Evolutionary conservation across 257 asterid species (phyloP).

Genomic region (Pogostemon cablin): DNA sequence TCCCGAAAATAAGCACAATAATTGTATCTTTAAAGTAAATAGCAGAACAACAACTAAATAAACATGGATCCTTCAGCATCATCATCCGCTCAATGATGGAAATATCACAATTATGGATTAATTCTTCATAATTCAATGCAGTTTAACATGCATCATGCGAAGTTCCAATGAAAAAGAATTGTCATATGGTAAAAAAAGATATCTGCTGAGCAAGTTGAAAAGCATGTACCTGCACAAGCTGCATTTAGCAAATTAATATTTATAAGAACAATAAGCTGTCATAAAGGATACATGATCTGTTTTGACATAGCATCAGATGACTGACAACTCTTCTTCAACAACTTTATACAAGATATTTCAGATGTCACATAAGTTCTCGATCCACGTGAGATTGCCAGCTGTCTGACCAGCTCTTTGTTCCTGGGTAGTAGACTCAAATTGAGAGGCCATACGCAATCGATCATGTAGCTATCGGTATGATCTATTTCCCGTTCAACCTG

Average conservation of each 20-base stretch:
- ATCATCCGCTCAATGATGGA: conserved; percentile 21
- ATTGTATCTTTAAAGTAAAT: conserved; percentile 6
- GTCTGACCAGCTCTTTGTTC: conserved; percentile 40
- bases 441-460: conserved; percentile 62
- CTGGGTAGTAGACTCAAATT: conserved; percentile 39
- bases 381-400: conserved; percentile 49
- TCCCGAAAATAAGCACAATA: conserved; percentile 9
- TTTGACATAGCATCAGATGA: conserved; percentile 44
- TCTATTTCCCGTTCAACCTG: conserved; percentile 49
- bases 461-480: conserved; percentile 37
- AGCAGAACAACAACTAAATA: conserved; percentile 16
- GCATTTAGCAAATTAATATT: not conserved
- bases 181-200: not conserved
- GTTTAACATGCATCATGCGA: conserved; percentile 25
- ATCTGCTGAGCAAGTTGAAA: conserved; percentile 9
- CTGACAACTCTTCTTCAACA: conserved; percentile 38
- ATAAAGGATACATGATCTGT: conserved; percentile 76
- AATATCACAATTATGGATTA: conserved; percentile 17
- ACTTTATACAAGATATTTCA: conserved; percentile 73
- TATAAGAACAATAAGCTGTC: conserved; percentile 19
- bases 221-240: not conserved
- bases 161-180: not conserved
- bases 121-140: conserved; percentile 11
- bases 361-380: conserved; percentile 49
- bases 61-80: conserved; percentile 17